Base-by-base conservation (phyloP, 148 eudicot species). In the Fagopyrum esculentum region DNA sequence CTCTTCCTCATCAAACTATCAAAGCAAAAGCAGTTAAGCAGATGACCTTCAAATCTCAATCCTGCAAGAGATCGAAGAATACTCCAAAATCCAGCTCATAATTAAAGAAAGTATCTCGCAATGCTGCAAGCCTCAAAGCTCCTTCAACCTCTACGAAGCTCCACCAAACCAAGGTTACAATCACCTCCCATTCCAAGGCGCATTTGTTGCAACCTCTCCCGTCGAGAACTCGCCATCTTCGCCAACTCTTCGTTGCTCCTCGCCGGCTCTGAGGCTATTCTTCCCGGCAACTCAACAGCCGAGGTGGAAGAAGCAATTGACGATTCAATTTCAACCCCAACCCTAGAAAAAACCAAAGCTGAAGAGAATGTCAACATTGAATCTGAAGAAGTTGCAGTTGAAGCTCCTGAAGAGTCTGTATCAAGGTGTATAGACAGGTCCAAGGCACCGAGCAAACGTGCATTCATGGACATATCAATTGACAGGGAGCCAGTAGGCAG, bases 391-490 rank as follows among this genome's bases (percentile, higher is more conserved):
- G 1, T 10, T 11, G 59, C 59, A 54, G 15, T n/a, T 11, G 59
- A 11, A 54, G n/a, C 15, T 54, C 5, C 59, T 54, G 3, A 10
- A n/a, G 59, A 54, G 59, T 11, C 12, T n/a, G 5, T 10, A 1
- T n/a, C 59, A 54, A 60, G 15, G 4, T 61, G 35, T 6, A 61
- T 19, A 19, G 43, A 26, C 69, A 26, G 43, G 1, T 54, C 15
- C 69, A 40, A 9, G 12, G 16, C 43, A 45, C 71, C 79, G 26
- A 83, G 80, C 3, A 86, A 86, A 74, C 79, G 82, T 22, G 93
- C 90, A 51, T 93, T 89, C 79, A 89, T 93, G n/a, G 95, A 93
- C 16, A 66, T 93, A 55, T 83, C 98, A 17, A 83, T 93, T 47
- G 84, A 88, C 54, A 89, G 93, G n/a, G 74, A 87, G 48, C 96